Conservation (phyloP, 441 rosid species). For the Hypseocharis bilobata region DNA sequence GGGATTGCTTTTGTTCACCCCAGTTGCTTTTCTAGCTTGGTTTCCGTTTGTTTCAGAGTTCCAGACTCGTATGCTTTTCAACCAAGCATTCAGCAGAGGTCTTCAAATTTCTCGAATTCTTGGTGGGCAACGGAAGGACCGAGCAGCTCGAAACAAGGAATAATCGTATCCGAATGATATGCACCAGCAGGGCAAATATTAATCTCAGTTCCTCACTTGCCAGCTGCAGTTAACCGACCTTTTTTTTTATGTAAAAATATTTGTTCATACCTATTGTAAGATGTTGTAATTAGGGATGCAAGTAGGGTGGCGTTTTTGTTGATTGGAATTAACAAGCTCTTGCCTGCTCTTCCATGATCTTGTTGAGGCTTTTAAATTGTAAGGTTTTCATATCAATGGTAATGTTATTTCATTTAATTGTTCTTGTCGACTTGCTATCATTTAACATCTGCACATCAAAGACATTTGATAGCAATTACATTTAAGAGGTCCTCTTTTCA, state of each 20-base stretch:
- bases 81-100: slow-evolving; percentile 98
- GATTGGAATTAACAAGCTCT: slow-evolving; percentile 1
- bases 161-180: slow-evolving; percentile 21
- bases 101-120: slow-evolving; percentile 96
- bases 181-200: too few relatives aligned
- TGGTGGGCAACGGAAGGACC: slow-evolving; percentile 82
- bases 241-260: background rate
- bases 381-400: too few relatives aligned
- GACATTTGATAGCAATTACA: too few relatives aligned
- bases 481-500: too few relatives aligned
- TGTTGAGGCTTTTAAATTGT: background rate
- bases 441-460: too few relatives aligned
- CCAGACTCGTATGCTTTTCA: slow-evolving; percentile 98
- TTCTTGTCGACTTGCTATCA: too few relatives aligned
- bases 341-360: background rate
- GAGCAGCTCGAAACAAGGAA: slow-evolving; percentile 66
- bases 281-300: slow-evolving; percentile 15
- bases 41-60: slow-evolving; percentile 96
- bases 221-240: too few relatives aligned
- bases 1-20: slow-evolving; percentile 88
- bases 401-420: too few relatives aligned
- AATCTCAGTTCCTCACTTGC: too few relatives aligned
- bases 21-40: slow-evolving; percentile 96
- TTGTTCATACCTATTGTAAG: slow-evolving; percentile 11
- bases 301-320: slow-evolving; percentile 23